Evolutionary conservation across 768 basidiomycete species (phyloP).

Genomic region (Pholiota molesta): DNA sequence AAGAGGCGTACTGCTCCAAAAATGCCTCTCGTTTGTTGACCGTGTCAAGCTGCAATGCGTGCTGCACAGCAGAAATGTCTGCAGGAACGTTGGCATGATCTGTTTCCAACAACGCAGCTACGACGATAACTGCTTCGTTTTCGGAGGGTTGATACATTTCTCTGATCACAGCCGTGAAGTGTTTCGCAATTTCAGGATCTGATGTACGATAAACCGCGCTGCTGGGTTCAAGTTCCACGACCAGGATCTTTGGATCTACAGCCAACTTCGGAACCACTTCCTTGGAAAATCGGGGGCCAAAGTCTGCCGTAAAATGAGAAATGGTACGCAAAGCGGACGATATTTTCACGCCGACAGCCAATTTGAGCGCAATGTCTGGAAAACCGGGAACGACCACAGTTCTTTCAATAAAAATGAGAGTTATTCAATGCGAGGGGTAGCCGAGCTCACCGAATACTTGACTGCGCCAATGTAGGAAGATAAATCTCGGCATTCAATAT

Average conservation of each 20-base stretch:
- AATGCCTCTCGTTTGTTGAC: conserved; percentile 48
- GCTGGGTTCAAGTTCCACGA: conserved; percentile 50
- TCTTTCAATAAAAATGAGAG: conserved; percentile 27
- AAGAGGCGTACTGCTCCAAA: conserved; percentile 44
- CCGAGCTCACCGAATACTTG: conserved; percentile 51
- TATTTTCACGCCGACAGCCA: conserved; percentile 58
- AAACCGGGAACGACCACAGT: conserved; percentile 51
- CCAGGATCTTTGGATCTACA: conserved; percentile 43
- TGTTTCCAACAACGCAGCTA: conserved; percentile 55
- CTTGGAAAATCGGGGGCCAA: conserved; percentile 57
- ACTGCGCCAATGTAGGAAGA: conserved; percentile 48
- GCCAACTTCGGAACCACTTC: conserved; percentile 52
- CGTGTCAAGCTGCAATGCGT: conserved; percentile 48
- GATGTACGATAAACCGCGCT: conserved; percentile 47
- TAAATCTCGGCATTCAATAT: conserved; percentile 44
- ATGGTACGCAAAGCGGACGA: conserved; percentile 62
- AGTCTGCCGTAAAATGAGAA: conserved; percentile 59
- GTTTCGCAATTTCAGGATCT: conserved; percentile 52
- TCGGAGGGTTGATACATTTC: conserved; percentile 40
- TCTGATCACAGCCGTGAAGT: conserved; percentile 54
- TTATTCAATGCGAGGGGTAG: background rate
- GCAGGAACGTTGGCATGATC: conserved; percentile 44
- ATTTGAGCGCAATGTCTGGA: conserved; percentile 48
- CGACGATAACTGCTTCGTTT: conserved; percentile 49
- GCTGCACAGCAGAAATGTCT: conserved; percentile 50